Base-by-base conservation (phyloP, 768 basidiomycete genomes). In the Rhodotorula babjevae region DNA sequence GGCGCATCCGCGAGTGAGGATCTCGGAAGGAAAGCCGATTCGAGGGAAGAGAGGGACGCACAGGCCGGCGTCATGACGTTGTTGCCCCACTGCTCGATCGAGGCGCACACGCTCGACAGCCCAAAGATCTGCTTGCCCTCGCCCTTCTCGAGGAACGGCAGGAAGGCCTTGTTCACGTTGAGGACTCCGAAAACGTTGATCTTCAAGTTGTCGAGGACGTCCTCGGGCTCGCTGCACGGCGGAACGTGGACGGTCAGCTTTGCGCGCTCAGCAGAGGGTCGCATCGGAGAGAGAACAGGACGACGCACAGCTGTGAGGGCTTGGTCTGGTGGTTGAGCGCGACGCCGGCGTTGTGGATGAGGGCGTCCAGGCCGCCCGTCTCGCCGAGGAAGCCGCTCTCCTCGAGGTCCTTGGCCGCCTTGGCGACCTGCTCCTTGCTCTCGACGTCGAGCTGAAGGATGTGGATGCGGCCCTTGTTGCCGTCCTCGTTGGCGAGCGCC, bases 371-470 rank as follows among this genome's bases (percentile, higher is more conserved):
- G 12, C 14, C 60, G 7, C 55, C 62, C 44, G 36, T 9, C 11
- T 63, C 27, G 46, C 40, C 63, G 47, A 72, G 49, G 59, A 76
- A 67, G 5, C 40, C 58, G 25, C 67, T n/a, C 12, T 44, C 40
- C 21, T 76, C 73, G 29, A 78, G 63, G 40, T 70, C 61, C 14
- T 63, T 46, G 0, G 69, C 77, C 10, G 70, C 72, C 61, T 81
- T 83, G 76, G 80, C 77, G 61, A 84, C 66, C 7, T 79, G 73
- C 16, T 55, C 52, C 46, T 46, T 64, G 64, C 82, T 77, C 27
- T 78, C 81, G 61, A 84, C 78, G 70, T 85, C 83, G 10, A 80
- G 81, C 65, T 82, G 69, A 44, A 84, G 19, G 27, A 83, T 58
- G 57, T 81, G 79, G 12, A 85, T 60, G 64, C 83, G 82, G 7